A percentile compares a stretch with the other conserved stretches of the same genome.
phyloP scores from a whole-genome alignment of 805 yeast genomes.

The Millerozyma acaciae region DNA sequence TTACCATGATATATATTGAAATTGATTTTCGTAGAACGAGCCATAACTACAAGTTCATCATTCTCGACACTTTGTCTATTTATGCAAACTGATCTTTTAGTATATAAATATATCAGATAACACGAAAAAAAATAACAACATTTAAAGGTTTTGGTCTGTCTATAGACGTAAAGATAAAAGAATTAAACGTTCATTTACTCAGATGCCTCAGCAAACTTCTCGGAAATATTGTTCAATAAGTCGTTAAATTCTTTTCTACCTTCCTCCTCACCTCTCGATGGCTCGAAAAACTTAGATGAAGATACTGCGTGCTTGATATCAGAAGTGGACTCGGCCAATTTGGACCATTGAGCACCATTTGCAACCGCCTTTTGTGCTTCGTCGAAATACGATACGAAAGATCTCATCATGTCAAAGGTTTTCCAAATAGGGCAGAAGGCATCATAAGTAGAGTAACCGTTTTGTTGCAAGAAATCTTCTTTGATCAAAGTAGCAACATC shows the following conservation, averaged over 20 bases:
- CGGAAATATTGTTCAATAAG: slow-evolving; percentile 70
- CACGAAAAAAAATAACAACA: no score
- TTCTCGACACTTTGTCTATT: no score
- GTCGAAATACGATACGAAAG: slow-evolving; percentile 84
- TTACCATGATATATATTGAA: no score
- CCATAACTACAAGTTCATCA: no score
- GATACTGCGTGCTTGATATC: slow-evolving; percentile 93
- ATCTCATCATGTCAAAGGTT: slow-evolving; percentile 96
- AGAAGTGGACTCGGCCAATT: slow-evolving; percentile 80
- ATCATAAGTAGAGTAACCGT: slow-evolving; percentile 97
- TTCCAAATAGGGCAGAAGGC: slow-evolving; percentile 99
- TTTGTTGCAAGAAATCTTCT: slow-evolving; percentile 98
- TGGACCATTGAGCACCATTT: slow-evolving; percentile 92
- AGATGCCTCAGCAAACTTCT: slow-evolving; percentile 91
- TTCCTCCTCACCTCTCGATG: slow-evolving; percentile 82
- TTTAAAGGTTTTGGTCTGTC: no score
- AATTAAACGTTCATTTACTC: slow-evolving; percentile 47
- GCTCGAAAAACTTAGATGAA: slow-evolving; percentile 93
- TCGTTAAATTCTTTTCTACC: slow-evolving; percentile 73
- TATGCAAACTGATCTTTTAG: no score
- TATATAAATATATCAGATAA: no score
- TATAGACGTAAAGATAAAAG: slow-evolving; percentile 6
- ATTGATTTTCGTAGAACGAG: no score
- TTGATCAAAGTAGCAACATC: slow-evolving; percentile 90
- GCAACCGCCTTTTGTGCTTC: slow-evolving; percentile 97